phyloP scores from a whole-genome alignment of 164 flowering plant species.

The Aristolochia californica region DNA sequence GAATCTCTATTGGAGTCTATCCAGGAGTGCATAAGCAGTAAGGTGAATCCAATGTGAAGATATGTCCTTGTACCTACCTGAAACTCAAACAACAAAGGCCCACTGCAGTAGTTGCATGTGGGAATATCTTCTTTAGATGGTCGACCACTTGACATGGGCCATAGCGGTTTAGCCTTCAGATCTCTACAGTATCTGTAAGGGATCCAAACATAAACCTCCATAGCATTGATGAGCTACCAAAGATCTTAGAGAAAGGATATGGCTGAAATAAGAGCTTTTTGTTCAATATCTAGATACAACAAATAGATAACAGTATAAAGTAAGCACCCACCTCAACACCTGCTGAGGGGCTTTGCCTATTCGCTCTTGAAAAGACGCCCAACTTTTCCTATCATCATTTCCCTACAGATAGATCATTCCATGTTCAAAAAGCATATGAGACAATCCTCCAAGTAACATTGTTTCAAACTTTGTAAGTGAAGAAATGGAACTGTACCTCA shows the following conservation, averaged over 20 bases:
- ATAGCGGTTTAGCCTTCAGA: constrained; percentile 55
- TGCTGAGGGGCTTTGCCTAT: constrained; percentile 64
- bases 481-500: constrained; percentile 31
- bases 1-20: neutral
- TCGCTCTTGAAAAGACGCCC: constrained; percentile 66
- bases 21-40: neutral
- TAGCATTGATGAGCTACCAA: neutral
- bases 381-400: constrained; percentile 51
- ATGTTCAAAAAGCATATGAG: constrained; percentile 4
- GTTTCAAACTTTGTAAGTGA: neutral
- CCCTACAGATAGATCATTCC: constrained; percentile 29
- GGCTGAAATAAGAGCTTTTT: too few species aligned
- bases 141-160: constrained; percentile 81
- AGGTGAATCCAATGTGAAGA: neutral
- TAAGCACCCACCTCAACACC: constrained; percentile 55
- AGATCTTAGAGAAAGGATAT: neutral
- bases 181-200: constrained; percentile 48
- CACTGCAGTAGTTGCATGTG: constrained; percentile 58
- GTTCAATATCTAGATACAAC: neutral
- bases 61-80: constrained; percentile 47
- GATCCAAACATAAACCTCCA: neutral
- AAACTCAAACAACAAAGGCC: constrained; percentile 48
- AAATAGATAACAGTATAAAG: neutral
- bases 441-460: neutral
- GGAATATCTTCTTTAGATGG: constrained; percentile 60